phyloP scores from a whole-genome alignment of 2,329 filamentous ascomycete species.

The Elsinoe ampelina region DNA sequence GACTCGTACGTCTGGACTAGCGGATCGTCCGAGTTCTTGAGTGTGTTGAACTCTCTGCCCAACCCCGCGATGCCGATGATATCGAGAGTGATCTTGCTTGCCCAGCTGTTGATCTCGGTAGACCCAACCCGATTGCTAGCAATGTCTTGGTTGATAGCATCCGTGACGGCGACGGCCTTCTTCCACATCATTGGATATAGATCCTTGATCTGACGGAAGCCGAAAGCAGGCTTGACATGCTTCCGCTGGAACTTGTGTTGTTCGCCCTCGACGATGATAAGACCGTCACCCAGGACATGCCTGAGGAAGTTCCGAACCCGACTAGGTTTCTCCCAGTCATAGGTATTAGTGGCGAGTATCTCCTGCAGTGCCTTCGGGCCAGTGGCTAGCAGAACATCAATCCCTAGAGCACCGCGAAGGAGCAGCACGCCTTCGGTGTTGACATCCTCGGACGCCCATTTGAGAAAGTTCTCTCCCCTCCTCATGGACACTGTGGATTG shows the following conservation, averaged over 20 bases:
- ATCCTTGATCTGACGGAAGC: conserved; percentile 77
- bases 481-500: not conserved
- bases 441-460: not conserved
- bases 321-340: conserved; percentile 45
- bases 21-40: conserved; percentile 34
- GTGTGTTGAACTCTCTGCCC: conserved; percentile 34
- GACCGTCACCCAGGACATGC: conserved; percentile 41
- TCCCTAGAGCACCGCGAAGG: not conserved
- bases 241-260: conserved; percentile 52
- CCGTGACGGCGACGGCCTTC: conserved; percentile 60
- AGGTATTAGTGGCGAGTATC: conserved; percentile 43
- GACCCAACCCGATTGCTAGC: conserved; percentile 28
- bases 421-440: conserved; percentile 2
- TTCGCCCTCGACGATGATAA: conserved; percentile 43
- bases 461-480: not conserved
- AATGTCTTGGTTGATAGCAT: conserved; percentile 50
- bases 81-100: conserved; percentile 37
- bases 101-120: conserved; percentile 35
- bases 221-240: conserved; percentile 71
- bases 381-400: conserved; percentile 27
- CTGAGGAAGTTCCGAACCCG: conserved; percentile 35
- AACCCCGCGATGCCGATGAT: conserved; percentile 40
- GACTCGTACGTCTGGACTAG: conserved; percentile 27
- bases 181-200: conserved; percentile 77
- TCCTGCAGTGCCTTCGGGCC: conserved; percentile 38